Evolutionary conservation across 2,329 filamentous ascomycete genomes (phyloP), one percentile per base, ranked within the genome.

Genomic region (Whalleya microplaca): DNA sequence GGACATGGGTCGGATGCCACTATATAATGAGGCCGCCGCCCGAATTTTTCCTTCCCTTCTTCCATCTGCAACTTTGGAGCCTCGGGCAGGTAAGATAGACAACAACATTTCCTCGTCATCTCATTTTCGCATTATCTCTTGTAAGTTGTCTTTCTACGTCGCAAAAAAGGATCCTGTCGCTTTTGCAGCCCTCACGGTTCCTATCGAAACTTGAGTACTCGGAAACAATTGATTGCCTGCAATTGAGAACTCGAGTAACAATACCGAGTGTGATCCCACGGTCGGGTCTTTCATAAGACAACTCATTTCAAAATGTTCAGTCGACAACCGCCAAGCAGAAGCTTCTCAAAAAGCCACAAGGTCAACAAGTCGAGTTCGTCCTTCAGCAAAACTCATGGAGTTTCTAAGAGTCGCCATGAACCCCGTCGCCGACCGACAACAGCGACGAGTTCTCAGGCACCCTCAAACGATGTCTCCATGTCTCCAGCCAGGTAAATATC

Each of bases 361-460:
- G 65, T 66, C 21, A 76, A 72, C 64, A 83, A 80, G 62, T 80
- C 81, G 3, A 82, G 72, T 65, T 76, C 80, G 2, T 84, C 82
- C 1, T 84, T 85, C 67, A 81, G 76, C 69, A 84, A 82, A 60
- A 78, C 79, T 21, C 73, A 76, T 42, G 82, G 83, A 2, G 73
- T 85, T 16, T 79, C 79, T 23, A 85, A 85, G 69, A 74, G 77
- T 62, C 79, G 81, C 58, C 80, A 81, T 69, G 82, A 84, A 45
- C 75, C 78, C 55, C 76, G 76, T 43, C 78, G 80, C 37, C 78
- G 81, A 18, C 78, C 80, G 29, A 75, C 76, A 2, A 83, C 81
- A 9, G 74, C 77, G 50, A 76, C 80, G 0, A 78, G 66, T 43
- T 64, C 68, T 27, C 61, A 64, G 1, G 27, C 75, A 21, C 62